Conservation (phyloP, 768 basidiomycete genomes). For the Naganishia antarctica region DNA sequence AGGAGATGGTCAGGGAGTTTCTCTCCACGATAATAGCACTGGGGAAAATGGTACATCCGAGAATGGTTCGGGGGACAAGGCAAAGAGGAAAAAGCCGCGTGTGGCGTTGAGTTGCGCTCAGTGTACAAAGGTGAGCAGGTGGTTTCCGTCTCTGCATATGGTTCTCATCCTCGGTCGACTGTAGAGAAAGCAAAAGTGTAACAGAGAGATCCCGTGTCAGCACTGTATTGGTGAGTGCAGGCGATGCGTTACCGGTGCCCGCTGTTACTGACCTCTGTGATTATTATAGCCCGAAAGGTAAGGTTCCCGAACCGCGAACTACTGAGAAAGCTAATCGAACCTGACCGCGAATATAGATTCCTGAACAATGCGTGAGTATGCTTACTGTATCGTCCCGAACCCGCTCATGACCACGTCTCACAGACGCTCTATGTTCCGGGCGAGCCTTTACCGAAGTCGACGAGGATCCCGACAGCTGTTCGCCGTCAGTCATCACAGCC, state of each 20-base stretch:
- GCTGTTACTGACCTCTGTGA: not conserved
- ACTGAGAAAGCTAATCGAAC: not conserved
- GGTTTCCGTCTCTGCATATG: no score
- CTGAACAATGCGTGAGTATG: conserved; percentile 44
- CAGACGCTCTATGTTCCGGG: conserved; percentile 41
- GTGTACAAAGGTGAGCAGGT: conserved; percentile 40
- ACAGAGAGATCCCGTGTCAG: conserved; percentile 48
- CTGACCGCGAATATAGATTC: conserved; percentile 34
- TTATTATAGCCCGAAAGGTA: conserved; percentile 31
- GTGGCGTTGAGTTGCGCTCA: conserved; percentile 45
- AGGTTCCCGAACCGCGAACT: conserved; percentile 6
- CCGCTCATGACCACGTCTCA: not conserved
- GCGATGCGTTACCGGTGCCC: not conserved
- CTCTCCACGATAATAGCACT: not conserved
- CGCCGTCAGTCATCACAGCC: conserved; percentile 28
- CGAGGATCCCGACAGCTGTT: conserved; percentile 35
- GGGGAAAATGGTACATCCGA: not conserved
- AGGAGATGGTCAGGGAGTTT: not conserved
- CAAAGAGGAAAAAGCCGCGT: conserved; percentile 46
- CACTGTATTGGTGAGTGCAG: conserved; percentile 36
- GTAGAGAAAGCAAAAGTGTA: conserved; percentile 38
- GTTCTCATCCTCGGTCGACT: no score
- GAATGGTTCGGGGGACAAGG: not conserved
- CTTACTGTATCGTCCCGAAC: not conserved
- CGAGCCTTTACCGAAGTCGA: conserved; percentile 31